Conservation (phyloP, 2,329 filamentous ascomycete genomes). For the Phoma sp. region DNA sequence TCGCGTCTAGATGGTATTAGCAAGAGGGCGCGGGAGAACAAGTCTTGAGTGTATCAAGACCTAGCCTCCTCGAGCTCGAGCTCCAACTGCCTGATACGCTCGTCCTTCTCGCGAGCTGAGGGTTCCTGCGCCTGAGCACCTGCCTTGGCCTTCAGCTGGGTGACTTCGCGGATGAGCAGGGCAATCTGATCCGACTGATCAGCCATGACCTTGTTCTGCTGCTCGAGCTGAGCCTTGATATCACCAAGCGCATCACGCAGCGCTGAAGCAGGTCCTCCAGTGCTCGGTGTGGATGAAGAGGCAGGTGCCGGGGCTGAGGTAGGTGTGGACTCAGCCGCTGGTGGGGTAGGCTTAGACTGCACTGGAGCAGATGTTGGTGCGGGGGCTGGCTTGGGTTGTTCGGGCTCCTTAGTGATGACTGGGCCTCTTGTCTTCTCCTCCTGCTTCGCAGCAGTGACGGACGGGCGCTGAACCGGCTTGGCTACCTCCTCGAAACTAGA, state of each 20-base stretch:
- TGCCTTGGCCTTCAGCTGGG: conserved; percentile 76
- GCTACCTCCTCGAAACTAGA: conserved; percentile 88
- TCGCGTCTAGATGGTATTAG: background rate
- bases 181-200: conserved; percentile 80
- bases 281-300: conserved; percentile 47
- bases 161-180: conserved; percentile 67
- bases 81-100: conserved; percentile 51
- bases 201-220: conserved; percentile 78
- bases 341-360: conserved; percentile 47
- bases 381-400: conserved; percentile 56
- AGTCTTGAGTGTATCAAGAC: conserved; percentile 35
- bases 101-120: conserved; percentile 49
- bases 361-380: conserved; percentile 43
- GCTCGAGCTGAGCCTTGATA: conserved; percentile 79
- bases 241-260: conserved; percentile 73
- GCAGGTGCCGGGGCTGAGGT: conserved; percentile 49
- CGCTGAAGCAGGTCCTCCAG: conserved; percentile 57
- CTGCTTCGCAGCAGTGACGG: conserved; percentile 43
- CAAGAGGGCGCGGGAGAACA: background rate
- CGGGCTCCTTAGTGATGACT: conserved; percentile 48
- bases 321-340: conserved; percentile 48
- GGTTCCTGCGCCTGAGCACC: conserved; percentile 46
- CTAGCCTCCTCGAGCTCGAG: conserved; percentile 52
- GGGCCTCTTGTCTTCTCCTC: conserved; percentile 51
- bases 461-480: conserved; percentile 72